phyloP scores from a whole-genome alignment of 2,329 filamentous ascomycete genomes.

The Tolypocladium sp. region DNA sequence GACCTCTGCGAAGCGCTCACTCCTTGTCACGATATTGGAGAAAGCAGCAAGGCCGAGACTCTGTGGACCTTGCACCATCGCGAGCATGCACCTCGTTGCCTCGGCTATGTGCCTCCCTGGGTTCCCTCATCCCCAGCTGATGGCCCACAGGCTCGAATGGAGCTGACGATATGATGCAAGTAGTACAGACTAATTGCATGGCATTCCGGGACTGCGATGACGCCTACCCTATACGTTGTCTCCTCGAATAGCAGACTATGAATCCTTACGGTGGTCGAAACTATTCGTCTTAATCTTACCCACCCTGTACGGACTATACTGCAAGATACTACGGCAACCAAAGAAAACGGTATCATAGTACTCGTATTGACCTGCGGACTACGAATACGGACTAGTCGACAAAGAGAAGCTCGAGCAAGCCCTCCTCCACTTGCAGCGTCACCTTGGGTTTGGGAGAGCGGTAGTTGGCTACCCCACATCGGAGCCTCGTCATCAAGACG shows the following conservation, averaged over 20 bases:
- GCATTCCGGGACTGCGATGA: too few species aligned
- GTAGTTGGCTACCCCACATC: neutral
- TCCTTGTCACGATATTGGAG: neutral
- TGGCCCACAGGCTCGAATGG: neutral
- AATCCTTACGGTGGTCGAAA: too few species aligned
- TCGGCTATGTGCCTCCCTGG: neutral
- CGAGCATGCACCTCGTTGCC: neutral
- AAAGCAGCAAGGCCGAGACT: neutral
- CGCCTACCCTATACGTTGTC: neutral
- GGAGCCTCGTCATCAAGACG: neutral
- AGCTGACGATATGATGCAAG: neutral
- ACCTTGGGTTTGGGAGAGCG: neutral
- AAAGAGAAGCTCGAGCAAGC: neutral
- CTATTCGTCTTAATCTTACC: neutral
- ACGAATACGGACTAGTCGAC: too few species aligned
- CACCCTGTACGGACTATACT: too few species aligned
- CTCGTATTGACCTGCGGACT: too few species aligned
- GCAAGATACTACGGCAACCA: too few species aligned
- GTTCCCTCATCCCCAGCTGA: neutral
- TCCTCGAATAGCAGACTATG: too few species aligned
- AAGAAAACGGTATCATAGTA: too few species aligned
- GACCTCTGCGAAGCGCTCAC: neutral
- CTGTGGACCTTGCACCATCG: neutral
- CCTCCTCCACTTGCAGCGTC: neutral
- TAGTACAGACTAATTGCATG: too few species aligned